A percentile compares a stretch with the other conserved stretches of the same genome.
These are phyloP conservation scores for Mrakia hoshinonis DNA, from an alignment of 768 basidiomycete genomes.

Conservation along the genomic window DNA sequence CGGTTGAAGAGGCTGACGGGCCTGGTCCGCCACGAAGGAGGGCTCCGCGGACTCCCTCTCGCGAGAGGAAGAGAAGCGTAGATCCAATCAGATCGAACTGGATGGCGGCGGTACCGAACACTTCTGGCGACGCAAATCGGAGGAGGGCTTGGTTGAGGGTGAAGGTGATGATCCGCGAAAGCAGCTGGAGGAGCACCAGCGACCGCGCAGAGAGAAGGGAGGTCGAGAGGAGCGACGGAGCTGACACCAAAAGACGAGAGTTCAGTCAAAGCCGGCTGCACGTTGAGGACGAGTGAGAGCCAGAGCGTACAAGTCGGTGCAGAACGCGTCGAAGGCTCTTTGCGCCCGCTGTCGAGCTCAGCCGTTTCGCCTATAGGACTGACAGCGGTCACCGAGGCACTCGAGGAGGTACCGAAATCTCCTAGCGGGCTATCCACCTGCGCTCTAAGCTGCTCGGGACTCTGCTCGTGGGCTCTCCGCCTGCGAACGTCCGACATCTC, in stretches of 20 bases:
- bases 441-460: too few species aligned
- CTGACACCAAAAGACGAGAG: background rate
- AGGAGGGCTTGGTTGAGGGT: constrained; percentile 77
- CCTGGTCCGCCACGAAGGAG: constrained; percentile 52
- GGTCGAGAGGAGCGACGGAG: constrained; percentile 39
- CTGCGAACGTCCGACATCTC: too few species aligned
- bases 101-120: constrained; percentile 80
- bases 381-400: too few species aligned
- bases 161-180: constrained; percentile 79
- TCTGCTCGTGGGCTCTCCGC: too few species aligned
- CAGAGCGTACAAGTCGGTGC: background rate
- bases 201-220: constrained; percentile 51
- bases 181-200: constrained; percentile 75
- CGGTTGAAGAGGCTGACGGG: constrained; percentile 25
- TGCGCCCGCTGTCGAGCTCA: background rate
- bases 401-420: too few species aligned
- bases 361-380: background rate
- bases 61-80: constrained; percentile 79
- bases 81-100: constrained; percentile 87
- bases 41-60: constrained; percentile 87
- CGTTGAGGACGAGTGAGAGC: too few species aligned
- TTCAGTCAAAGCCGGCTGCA: too few species aligned
- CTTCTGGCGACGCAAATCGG: constrained; percentile 70
- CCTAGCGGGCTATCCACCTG: too few species aligned
- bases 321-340: too few species aligned